Conservation (phyloP, 768 basidiomycete species). For the Boletus tylopilopsis region DNA sequence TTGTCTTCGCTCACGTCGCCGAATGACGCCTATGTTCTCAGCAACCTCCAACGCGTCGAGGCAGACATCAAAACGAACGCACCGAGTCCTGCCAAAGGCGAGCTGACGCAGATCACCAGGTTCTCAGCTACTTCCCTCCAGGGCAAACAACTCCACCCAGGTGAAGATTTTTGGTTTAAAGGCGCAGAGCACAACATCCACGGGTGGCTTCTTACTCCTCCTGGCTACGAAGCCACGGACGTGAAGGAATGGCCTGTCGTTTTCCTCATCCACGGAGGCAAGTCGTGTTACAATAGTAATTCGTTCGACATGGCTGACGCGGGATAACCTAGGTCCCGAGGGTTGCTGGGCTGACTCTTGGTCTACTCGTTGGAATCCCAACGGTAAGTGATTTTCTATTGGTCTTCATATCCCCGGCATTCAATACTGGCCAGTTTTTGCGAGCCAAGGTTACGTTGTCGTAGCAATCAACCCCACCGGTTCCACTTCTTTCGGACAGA, state of each 20-base stretch:
- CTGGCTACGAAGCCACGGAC: slow-evolving; percentile 64
- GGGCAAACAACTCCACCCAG: slow-evolving; percentile 54
- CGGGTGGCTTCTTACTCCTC: slow-evolving; percentile 81
- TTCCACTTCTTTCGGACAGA: slow-evolving; percentile 89
- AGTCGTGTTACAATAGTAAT: slow-evolving; percentile 2
- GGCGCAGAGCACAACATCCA: slow-evolving; percentile 80
- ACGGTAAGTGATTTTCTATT: slow-evolving; percentile 40
- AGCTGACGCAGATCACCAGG: slow-evolving; percentile 57
- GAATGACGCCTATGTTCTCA: slow-evolving; percentile 71
- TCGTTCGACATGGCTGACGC: not conserved
- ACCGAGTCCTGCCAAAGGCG: slow-evolving; percentile 24
- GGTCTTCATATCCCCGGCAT: not conserved
- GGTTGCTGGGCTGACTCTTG: slow-evolving; percentile 89
- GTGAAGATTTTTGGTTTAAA: slow-evolving; percentile 87
- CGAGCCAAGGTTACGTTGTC: slow-evolving; percentile 85
- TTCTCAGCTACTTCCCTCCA: slow-evolving; percentile 57
- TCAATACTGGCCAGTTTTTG: slow-evolving; percentile 52
- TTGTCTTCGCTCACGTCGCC: slow-evolving; percentile 74
- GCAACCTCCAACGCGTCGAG: slow-evolving; percentile 43
- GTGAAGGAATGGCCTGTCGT: slow-evolving; percentile 76
- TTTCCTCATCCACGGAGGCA: slow-evolving; percentile 78
- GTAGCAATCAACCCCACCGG: slow-evolving; percentile 93
- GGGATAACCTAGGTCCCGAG: slow-evolving; percentile 53
- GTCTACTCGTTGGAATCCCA: slow-evolving; percentile 92
- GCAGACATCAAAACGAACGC: slow-evolving; percentile 34